phyloP scores from a whole-genome alignment of 768 basidiomycete genomes.

The Termitomyces sp. region DNA sequence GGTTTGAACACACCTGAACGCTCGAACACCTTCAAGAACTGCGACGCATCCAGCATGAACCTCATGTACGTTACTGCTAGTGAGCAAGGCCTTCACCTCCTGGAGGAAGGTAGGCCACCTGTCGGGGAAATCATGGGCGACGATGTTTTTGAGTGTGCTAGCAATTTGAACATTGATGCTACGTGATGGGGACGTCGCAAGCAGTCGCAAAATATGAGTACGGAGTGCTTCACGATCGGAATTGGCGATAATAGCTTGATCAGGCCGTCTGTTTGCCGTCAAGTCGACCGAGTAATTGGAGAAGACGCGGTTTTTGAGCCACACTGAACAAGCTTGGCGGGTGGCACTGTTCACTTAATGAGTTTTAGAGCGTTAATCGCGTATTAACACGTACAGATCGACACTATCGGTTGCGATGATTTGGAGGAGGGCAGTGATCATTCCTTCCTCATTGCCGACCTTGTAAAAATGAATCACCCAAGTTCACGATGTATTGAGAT shows the following conservation, averaged over 20 bases:
- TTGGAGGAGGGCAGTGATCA: constrained; percentile 79
- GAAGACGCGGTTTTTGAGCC: constrained; percentile 86
- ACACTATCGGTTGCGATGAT: constrained; percentile 78
- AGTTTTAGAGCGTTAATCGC: constrained; percentile 22
- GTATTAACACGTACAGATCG: constrained; percentile 60
- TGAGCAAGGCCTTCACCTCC: constrained; percentile 62
- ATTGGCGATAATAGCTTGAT: constrained; percentile 56
- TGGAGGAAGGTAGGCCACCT: constrained; percentile 68
- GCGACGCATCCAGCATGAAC: constrained; percentile 83
- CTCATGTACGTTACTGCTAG: constrained; percentile 61
- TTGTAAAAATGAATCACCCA: constrained; percentile 23
- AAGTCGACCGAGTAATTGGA: constrained; percentile 55
- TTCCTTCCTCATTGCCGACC: constrained; percentile 79
- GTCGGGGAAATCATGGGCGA: constrained; percentile 75
- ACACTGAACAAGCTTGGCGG: constrained; percentile 83
- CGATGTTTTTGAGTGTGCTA: constrained; percentile 65
- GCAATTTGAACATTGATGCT: constrained; percentile 75
- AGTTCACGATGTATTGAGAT: constrained; percentile 3
- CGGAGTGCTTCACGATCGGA: constrained; percentile 77
- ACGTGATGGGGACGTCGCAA: constrained; percentile 64
- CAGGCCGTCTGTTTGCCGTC: constrained; percentile 40
- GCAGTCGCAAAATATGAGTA: constrained; percentile 59
- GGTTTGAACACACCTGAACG: constrained; percentile 54
- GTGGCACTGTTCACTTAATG: constrained; percentile 49
- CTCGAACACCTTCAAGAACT: constrained; percentile 71